phyloP scores from a whole-genome alignment of 352 stramenopile species.

The Phytophthora ramorum region DNA sequence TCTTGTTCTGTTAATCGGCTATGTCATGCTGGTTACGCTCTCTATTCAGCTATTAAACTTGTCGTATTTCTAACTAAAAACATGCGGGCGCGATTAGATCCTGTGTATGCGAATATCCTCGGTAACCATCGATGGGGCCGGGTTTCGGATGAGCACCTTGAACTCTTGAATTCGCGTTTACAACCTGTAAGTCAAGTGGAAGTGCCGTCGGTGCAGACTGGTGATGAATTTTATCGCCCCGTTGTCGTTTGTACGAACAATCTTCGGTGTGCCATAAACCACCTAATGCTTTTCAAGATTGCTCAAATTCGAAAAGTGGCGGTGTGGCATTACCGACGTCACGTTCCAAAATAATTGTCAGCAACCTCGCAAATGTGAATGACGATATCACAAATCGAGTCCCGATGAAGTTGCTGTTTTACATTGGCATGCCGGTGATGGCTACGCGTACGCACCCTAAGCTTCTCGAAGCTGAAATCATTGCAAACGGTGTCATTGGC shows the following conservation, averaged over 20 bases:
- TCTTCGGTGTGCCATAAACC: slow-evolving; percentile 19
- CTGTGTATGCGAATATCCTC: slow-evolving; percentile 6
- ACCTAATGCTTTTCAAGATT: slow-evolving; percentile 10
- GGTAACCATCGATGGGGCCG: slow-evolving; percentile 10
- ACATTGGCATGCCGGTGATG: slow-evolving; percentile 25
- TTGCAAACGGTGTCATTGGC: slow-evolving; percentile 23
- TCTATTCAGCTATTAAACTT: slow-evolving; percentile 31
- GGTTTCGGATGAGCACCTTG: not conserved
- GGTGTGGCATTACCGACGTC: not conserved
- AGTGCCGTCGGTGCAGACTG: not conserved
- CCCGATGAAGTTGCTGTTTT: slow-evolving; percentile 24
- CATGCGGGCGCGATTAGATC: slow-evolving; percentile 20
- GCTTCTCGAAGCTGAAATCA: slow-evolving; percentile 3
- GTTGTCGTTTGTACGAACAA: slow-evolving; percentile 27
- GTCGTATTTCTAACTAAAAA: slow-evolving; percentile 35
- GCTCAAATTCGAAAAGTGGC: not conserved
- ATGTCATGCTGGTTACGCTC: slow-evolving; percentile 10
- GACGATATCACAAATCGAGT: slow-evolving; percentile 16
- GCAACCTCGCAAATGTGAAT: slow-evolving; percentile 4
- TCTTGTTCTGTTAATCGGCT: not conserved
- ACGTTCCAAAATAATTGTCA: slow-evolving; percentile 3
- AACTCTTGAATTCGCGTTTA: slow-evolving; percentile 6
- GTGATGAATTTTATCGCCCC: slow-evolving; percentile 12
- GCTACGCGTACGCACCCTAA: slow-evolving; percentile 14
- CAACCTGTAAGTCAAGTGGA: not conserved